These are phyloP conservation scores for Sarocladiaceae sp. DNA, from an alignment of 2,329 filamentous ascomycete species.

Conservation along the genomic window DNA sequence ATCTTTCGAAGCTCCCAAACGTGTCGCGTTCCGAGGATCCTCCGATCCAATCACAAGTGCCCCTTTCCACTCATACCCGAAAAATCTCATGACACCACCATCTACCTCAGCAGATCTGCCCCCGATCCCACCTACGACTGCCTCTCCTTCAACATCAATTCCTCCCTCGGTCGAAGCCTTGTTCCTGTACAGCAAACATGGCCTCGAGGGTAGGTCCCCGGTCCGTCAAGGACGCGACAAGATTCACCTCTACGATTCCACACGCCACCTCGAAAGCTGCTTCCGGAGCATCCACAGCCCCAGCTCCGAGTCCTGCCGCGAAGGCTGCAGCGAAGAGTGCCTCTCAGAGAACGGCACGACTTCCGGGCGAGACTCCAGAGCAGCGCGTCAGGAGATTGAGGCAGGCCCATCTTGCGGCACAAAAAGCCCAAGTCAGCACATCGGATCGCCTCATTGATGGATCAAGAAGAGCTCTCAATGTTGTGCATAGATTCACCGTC, in stretches of 20 bases:
- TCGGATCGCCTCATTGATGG: conserved; percentile 46
- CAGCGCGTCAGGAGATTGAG: conserved; percentile 66
- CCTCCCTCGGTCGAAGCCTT: not conserved
- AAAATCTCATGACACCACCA: conserved; percentile 32
- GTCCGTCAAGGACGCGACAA: conserved; percentile 74
- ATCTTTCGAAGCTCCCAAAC: conserved; percentile 16
- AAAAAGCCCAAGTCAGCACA: conserved; percentile 51
- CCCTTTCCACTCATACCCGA: conserved; percentile 24
- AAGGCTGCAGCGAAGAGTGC: conserved; percentile 18
- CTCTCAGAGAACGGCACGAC: conserved; percentile 17
- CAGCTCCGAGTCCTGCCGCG: conserved; percentile 10
- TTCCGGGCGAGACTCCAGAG: conserved; percentile 57
- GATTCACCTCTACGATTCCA: conserved; percentile 51
- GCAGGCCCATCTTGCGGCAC: conserved; percentile 63
- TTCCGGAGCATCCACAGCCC: conserved; percentile 26
- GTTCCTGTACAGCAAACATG: conserved; percentile 22
- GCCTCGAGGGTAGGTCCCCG: conserved; percentile 49
- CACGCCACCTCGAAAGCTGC: conserved; percentile 63
- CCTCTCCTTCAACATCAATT: not conserved
- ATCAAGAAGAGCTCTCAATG: conserved; percentile 48
- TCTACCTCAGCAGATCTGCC: conserved; percentile 12
- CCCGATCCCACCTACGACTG: not conserved
- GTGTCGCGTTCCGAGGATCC: conserved; percentile 26
- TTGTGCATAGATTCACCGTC: conserved; percentile 52
- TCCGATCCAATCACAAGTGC: conserved; percentile 29